Evolutionary conservation across 148 eudicot species (phyloP).

Genomic region (Nepenthes mirabilis): DNA sequence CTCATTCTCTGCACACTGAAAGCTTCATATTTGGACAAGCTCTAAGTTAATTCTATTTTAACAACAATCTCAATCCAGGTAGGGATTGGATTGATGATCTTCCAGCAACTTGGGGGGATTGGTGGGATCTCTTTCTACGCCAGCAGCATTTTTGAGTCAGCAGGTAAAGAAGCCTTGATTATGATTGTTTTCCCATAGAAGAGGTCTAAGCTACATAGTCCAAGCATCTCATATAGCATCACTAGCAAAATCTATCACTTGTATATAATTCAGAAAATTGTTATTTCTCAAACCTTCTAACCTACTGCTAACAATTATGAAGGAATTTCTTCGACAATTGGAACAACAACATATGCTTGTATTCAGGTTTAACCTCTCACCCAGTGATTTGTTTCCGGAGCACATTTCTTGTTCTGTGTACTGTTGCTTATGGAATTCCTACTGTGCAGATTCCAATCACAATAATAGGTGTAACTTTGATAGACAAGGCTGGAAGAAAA

Average conservation of each 20-base stretch:
- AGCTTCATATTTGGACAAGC: too few species aligned
- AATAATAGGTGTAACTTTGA: constrained; percentile 43
- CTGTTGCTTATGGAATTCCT: neutral
- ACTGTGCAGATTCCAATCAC: constrained; percentile 48
- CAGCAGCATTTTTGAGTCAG: constrained; percentile 69
- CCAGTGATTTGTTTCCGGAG: neutral
- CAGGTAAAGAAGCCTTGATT: constrained; percentile 29
- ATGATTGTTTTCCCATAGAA: neutral
- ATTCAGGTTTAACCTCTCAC: constrained; percentile 41
- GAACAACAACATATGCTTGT: constrained; percentile 61
- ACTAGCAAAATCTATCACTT: neutral
- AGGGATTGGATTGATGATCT: constrained; percentile 84
- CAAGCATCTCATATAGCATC: neutral
- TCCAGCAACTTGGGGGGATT: constrained; percentile 87
- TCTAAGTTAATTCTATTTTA: neutral
- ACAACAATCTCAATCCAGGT: constrained; percentile 26
- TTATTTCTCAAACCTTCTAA: neutral
- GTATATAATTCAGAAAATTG: neutral
- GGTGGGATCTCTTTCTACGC: constrained; percentile 79
- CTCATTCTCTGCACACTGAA: too few species aligned
- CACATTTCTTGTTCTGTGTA: neutral
- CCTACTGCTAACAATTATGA: neutral
- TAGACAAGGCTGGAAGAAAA: constrained; percentile 83
- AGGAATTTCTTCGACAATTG: constrained; percentile 66
- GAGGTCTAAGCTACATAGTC: neutral